Evolutionary conservation across 2,329 filamentous ascomycete genomes (phyloP).

Genomic region (Neonectria faginata): DNA sequence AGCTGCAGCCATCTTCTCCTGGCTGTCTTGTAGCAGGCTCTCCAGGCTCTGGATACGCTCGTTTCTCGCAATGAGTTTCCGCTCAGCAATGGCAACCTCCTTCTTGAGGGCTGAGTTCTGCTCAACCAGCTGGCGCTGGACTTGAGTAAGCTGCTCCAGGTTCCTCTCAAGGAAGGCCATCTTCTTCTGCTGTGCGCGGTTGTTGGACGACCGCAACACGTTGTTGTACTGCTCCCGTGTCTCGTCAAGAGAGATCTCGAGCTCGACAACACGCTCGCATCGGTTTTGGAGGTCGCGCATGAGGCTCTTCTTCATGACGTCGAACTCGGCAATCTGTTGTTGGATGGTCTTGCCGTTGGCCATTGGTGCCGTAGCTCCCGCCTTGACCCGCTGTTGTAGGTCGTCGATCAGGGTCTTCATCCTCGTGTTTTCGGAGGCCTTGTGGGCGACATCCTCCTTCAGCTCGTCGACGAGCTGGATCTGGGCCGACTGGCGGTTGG

Average conservation of each 20-base stretch:
- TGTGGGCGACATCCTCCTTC: constrained; percentile 79
- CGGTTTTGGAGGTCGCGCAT: constrained; percentile 99
- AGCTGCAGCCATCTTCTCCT: constrained; percentile 96
- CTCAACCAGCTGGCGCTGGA: constrained; percentile 96
- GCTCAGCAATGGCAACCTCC: constrained; percentile 97
- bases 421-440: constrained; percentile 83
- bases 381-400: constrained; percentile 79
- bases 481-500: constrained; percentile 79
- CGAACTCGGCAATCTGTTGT: constrained; percentile 98
- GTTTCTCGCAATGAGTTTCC: constrained; percentile 95
- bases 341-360: constrained; percentile 91
- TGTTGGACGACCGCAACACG: constrained; percentile 95
- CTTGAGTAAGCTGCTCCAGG: constrained; percentile 95
- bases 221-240: constrained; percentile 99
- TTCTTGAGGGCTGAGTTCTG: constrained; percentile 98
- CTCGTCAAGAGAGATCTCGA: constrained; percentile 97
- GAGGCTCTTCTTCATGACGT: constrained; percentile 99
- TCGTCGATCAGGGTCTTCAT: constrained; percentile 85
- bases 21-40: constrained; percentile 91
- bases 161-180: constrained; percentile 99
- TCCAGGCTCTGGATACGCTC: constrained; percentile 97
- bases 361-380: constrained; percentile 68
- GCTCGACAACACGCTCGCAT: constrained; percentile 96
- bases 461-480: constrained; percentile 80
- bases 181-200: constrained; percentile 99